Base-by-base conservation (phyloP, 2,329 filamentous ascomycete genomes). In the Penicillium sp. region DNA sequence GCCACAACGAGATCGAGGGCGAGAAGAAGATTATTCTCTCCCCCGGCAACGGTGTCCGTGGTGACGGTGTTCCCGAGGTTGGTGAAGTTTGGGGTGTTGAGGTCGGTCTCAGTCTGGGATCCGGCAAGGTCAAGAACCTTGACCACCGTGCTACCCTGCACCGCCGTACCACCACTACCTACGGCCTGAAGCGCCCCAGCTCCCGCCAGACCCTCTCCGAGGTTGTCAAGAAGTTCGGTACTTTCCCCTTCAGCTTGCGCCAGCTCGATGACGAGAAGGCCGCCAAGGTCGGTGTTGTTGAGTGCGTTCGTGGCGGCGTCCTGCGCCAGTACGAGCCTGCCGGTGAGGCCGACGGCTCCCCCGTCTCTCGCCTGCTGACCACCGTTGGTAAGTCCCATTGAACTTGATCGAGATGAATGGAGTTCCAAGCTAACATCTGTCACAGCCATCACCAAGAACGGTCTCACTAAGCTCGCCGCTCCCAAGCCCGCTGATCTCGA, bases 61-160 rank as follows among this genome's bases (percentile, higher is more conserved):
- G 92, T 49, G 93, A 99, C 54, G 93, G 93, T 66, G 73, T 83
- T 50, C 88, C 93, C 50, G 92, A 95, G 66, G 76, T 95, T 49
- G 87, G 89, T 60, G 93, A 99, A 71, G 91, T 95, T 54, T 99
- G 93, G 93, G 93, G 93, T 73, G 89, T 99, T 47, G 93, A 99
- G 80, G 84, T 96, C 69, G 92, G 92, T 62, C 83, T 99, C 68
- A 93, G 88, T 73, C 77, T 93, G 64, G 91, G 91, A 58, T 85
- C 83, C 55, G 93, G 93, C 70, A 99, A 99, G 80, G 87, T 95
- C 73, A 99, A 97, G 86, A 86, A 79, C 61, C 79, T 95, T 54
- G 84, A 89, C 66, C 87, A 95, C 74, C 84, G 93, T 57, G 78
- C 93, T 43, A 99, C 93, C 40, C 82, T 99, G 58, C 90, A 97